These are phyloP conservation scores for Colletotrichum melonis DNA, from an alignment of 2,329 filamentous ascomycete species.

Conservation along the genomic window DNA sequence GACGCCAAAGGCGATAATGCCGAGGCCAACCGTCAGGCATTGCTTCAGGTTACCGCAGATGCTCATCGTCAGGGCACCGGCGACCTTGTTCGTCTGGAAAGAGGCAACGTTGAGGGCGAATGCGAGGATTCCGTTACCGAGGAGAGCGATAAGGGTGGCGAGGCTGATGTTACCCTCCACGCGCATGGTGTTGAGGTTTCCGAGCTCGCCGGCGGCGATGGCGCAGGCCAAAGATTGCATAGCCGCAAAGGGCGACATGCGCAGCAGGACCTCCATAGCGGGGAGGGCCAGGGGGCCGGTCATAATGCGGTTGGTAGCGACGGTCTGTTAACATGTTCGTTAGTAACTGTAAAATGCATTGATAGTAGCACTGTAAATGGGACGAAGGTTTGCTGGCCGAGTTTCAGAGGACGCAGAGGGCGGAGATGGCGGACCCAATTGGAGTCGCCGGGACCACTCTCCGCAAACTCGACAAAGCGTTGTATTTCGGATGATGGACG, in stretches of 20 bases:
- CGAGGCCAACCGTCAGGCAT: conserved; percentile 65
- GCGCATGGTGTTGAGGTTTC: conserved; percentile 51
- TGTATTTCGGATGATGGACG: conserved; percentile 15
- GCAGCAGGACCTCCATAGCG: conserved; percentile 69
- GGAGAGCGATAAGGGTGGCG: conserved; percentile 52
- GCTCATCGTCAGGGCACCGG: conserved; percentile 69
- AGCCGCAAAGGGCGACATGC: conserved; percentile 71
- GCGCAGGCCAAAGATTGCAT: conserved; percentile 66
- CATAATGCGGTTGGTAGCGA: conserved; percentile 74
- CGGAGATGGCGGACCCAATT: conserved; percentile 23
- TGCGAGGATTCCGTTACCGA: conserved; percentile 64
- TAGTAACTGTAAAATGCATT: conserved; percentile 17
- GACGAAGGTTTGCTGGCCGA: conserved; percentile 11
- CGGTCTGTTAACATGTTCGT: conserved; percentile 52
- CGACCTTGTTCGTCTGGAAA: conserved; percentile 68
- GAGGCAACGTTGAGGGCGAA: conserved; percentile 67
- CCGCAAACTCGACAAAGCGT: conserved; percentile 9
- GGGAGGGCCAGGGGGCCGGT: conserved; percentile 68
- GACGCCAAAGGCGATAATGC: conserved; percentile 64
- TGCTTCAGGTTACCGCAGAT: conserved; percentile 71
- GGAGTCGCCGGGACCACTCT: conserved; percentile 8
- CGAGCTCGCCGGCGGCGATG: conserved; percentile 63
- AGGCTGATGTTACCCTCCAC: conserved; percentile 49
- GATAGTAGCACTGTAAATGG: neutral
- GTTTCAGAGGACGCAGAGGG: conserved; percentile 21